phyloP scores from a whole-genome alignment of 306 rosid genomes.

The Corylus americana region DNA sequence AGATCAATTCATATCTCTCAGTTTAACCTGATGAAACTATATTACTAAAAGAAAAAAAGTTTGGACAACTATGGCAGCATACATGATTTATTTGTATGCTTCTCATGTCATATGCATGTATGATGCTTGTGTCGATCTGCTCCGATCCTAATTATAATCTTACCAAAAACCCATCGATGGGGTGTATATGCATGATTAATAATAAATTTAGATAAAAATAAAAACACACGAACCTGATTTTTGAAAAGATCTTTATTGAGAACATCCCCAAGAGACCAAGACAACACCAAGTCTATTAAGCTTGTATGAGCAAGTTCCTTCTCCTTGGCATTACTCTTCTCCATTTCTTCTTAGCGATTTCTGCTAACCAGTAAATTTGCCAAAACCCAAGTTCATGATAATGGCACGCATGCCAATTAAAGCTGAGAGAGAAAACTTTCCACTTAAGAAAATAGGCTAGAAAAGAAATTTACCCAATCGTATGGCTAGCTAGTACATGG shows the following conservation, averaged over 20 bases:
- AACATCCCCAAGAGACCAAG: slow-evolving; percentile 41
- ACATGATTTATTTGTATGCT: too few relatives aligned
- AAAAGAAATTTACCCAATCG: too few relatives aligned
- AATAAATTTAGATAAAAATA: background rate
- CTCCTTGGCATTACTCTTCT: background rate
- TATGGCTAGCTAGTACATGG: too few relatives aligned
- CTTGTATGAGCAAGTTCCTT: background rate
- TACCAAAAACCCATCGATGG: background rate
- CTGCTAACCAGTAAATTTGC: background rate
- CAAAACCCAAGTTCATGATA: background rate
- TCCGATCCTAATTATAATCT: too few relatives aligned
- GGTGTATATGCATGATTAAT: background rate
- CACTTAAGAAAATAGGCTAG: background rate
- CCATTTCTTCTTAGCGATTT: too few relatives aligned
- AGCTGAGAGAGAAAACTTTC: background rate
- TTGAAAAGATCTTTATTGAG: slow-evolving; percentile 28
- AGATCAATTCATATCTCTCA: too few relatives aligned
- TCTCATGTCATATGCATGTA: too few relatives aligned
- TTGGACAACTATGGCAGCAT: too few relatives aligned
- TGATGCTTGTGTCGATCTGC: too few relatives aligned
- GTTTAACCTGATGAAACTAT: too few relatives aligned
- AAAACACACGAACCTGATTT: background rate
- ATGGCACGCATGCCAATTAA: too few relatives aligned
- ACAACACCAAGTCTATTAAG: slow-evolving; percentile 36
- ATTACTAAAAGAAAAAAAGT: too few relatives aligned